Base-by-base conservation (phyloP, 2,329 filamentous ascomycete genomes). In the Phialophora expanda region DNA sequence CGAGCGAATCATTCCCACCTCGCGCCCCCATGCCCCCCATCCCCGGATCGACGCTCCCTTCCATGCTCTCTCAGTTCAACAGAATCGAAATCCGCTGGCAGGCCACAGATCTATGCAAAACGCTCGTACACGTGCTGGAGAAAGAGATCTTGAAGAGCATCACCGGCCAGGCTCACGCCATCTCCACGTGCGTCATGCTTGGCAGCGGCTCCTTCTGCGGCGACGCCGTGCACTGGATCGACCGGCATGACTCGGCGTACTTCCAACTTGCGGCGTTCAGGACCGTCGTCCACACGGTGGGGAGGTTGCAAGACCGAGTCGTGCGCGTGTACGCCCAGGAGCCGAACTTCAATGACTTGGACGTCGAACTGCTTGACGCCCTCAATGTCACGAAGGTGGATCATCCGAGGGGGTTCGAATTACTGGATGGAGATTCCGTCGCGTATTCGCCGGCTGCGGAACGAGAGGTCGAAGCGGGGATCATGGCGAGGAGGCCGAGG, bases 401-500 rank as follows among this genome's bases (percentile, higher is more conserved):
- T 0, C 78, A 84, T 1, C 89, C 89, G 0, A 72, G 63, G 0
- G 88, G 82, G 0, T 88, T 86, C 69, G 74, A 80, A 0, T 70
- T 81, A 5, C 79, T 90, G 9, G 79, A 82, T 17, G 56, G 73
- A 0, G 71, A 76, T 0, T 83, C 85, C 0, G 73, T 91, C 1
- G 78, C 89, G 1, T 91, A 85, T 69, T 88, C 86, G 1, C 81
- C 90, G 0, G 88, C 90, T 58, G 80, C 78, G 0, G 79, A 81
- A 64, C 57, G 24, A 17, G 59, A 59, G 30, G 64, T 70, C 20
- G 66, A 69, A 44, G 48, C 56, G 30, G 56, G 55, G 54, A 64
- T 69, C n/a, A 48, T 67, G 56, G 22, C 41, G n/a, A 28, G 48
- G 9, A 38, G 54, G n/a, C 67, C 67, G 5, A 17, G 11, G n/a